Percentiles rank a stretch among this genome's conserved stretches.
Conservation (phyloP, 495 filamentous ascomycete genomes). For the Penicillium antarcticum region DNA sequence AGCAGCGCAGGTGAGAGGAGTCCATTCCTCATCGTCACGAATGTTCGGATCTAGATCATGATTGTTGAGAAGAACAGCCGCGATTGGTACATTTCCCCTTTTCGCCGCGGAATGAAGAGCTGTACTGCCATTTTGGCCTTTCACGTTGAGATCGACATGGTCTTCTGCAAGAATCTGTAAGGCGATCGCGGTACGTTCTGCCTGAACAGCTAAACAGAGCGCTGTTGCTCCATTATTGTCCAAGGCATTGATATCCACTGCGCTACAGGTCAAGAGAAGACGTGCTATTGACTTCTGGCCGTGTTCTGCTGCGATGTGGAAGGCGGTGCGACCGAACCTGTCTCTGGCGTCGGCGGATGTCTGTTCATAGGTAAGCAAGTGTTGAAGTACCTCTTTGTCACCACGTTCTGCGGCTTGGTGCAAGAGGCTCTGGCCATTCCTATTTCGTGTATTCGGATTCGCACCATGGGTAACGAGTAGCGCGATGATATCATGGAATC, state of each 20-base stretch:
- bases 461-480: too few relatives aligned
- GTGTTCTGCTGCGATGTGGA: conserved; percentile 8
- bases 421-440: too few relatives aligned
- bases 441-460: too few relatives aligned
- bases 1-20: conserved; percentile 1
- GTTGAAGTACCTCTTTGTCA: too few relatives aligned
- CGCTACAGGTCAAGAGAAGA: conserved; percentile 1
- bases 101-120: background rate
- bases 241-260: conserved; percentile 2
- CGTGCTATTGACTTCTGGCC: conserved; percentile 1
- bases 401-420: too few relatives aligned
- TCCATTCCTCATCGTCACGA: background rate
- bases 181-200: background rate
- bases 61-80: background rate
- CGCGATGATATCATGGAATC: too few relatives aligned
- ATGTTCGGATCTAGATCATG: conserved; percentile 4
- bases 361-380: too few relatives aligned
- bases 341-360: too few relatives aligned
- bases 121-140: background rate
- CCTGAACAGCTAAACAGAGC: conserved; percentile 4
- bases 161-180: conserved; percentile 2
- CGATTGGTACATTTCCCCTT: conserved; percentile 2
- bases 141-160: conserved; percentile 3
- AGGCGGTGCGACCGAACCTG: conserved; percentile 2
- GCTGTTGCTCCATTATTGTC: conserved; percentile 2